Evolutionary conservation across 2,329 filamentous ascomycete species (phyloP).

Genomic region (Ascochyta koolunga): DNA sequence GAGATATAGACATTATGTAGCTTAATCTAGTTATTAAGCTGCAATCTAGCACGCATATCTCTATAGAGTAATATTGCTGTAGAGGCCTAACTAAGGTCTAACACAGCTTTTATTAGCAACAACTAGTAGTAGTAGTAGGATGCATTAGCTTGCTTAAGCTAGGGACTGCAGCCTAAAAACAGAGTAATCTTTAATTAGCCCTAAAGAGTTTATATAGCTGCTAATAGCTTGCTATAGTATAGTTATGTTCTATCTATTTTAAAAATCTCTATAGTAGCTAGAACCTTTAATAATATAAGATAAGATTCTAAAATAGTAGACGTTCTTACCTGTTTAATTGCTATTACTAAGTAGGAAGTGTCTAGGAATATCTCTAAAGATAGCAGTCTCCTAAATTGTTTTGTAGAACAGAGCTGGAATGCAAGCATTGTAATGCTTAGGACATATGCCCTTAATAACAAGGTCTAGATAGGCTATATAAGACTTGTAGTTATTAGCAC

Average conservation of each 20-base stretch:
- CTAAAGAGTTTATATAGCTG: constrained; percentile 64
- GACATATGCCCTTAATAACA: no score
- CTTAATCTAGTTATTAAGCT: neutral
- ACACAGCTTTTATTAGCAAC: neutral
- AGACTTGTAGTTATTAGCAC: neutral
- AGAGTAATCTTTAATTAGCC: constrained; percentile 62
- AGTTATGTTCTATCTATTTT: constrained; percentile 68
- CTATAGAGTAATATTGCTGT: no score
- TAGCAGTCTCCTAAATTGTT: no score
- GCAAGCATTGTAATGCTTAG: no score
- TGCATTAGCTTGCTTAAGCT: constrained; percentile 1
- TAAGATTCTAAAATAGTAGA: no score
- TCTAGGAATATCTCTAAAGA: no score
- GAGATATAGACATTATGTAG: neutral
- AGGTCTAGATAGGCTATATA: neutral
- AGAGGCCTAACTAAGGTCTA: no score
- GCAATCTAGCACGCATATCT: neutral
- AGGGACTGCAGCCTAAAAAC: constrained; percentile 38
- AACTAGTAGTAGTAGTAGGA: neutral
- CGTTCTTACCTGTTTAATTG: no score
- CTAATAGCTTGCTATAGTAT: constrained; percentile 69
- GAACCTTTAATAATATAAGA: no score
- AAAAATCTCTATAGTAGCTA: constrained; percentile 70
- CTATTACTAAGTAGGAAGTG: no score
- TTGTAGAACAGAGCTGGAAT: no score